Conservation (phyloP, 2,329 filamentous ascomycete genomes). For the Talaromyces sp. region DNA sequence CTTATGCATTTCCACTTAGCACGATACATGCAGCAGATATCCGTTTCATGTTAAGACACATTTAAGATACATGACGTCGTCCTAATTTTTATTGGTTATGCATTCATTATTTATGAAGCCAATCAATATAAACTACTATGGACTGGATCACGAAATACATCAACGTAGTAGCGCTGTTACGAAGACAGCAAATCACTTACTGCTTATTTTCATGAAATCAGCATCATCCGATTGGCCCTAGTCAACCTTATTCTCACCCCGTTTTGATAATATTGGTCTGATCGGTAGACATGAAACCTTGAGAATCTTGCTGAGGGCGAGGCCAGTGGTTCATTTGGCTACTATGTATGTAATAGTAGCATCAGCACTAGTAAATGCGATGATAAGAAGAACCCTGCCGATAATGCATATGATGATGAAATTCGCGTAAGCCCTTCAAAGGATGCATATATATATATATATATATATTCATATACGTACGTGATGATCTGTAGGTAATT, state of each 20-base stretch:
- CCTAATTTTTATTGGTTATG: neutral
- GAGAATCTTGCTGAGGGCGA: neutral
- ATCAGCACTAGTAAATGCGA: neutral
- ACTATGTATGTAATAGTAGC: neutral
- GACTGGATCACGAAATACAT: no score
- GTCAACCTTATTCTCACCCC: neutral
- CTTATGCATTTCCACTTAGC: neutral
- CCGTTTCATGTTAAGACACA: neutral
- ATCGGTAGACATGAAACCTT: neutral
- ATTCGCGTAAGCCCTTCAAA: neutral
- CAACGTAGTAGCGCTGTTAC: no score
- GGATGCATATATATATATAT: no score
- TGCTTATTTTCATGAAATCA: neutral
- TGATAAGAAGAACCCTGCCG: neutral
- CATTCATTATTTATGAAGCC: neutral
- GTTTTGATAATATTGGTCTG: neutral
- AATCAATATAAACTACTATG: no score
- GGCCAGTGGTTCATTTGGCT: neutral
- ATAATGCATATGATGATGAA: neutral
- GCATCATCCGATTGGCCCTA: neutral
- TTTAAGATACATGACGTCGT: neutral
- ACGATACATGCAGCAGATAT: constrained; percentile 1
- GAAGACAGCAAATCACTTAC: neutral
- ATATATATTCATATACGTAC: neutral
- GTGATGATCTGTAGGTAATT: neutral